Conservation (phyloP, 2,329 filamentous ascomycete genomes). For the Triangularia setosa region DNA sequence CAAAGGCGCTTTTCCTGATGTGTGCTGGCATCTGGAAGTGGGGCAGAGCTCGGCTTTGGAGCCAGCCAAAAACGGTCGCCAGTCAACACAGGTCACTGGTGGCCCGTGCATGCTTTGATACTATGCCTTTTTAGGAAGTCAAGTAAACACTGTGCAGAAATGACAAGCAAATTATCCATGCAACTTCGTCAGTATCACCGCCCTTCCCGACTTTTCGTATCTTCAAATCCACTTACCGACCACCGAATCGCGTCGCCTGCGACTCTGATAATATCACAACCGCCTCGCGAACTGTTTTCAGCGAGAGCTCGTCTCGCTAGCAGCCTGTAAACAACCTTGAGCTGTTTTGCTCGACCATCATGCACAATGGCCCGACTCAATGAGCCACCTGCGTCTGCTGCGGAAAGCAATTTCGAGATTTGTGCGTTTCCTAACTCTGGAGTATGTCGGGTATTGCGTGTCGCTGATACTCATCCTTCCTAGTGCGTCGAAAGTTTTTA, state of each 20-base stretch:
- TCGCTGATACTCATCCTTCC: conserved; percentile 14
- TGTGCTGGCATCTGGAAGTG: conserved; percentile 6
- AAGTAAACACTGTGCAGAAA: conserved; percentile 27
- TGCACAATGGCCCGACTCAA: conserved; percentile 72
- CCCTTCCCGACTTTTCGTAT: neutral
- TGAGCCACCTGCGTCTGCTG: conserved; percentile 61
- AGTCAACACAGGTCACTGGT: conserved; percentile 13
- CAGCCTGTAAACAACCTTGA: neutral
- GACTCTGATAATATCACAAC: neutral
- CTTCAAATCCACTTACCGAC: conserved; percentile 1
- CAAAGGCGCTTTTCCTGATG: conserved; percentile 1
- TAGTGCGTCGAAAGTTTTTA: conserved; percentile 75
- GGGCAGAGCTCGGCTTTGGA: conserved; percentile 4
- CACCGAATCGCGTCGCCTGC: conserved; percentile 7
- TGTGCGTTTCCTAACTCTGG: conserved; percentile 49
- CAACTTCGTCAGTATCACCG: neutral
- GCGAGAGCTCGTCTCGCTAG: neutral
- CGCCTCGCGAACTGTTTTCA: neutral
- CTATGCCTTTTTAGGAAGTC: conserved; percentile 24
- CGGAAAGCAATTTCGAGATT: conserved; percentile 61
- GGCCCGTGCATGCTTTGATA: conserved; percentile 5
- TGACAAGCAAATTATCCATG: conserved; percentile 22
- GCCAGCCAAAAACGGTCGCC: conserved; percentile 13
- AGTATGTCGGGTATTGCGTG: conserved; percentile 7
- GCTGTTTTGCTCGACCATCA: conserved; percentile 14